Evolutionary conservation across 257 asterid genomes (phyloP).

Genomic region (Orobanche coerulescens): DNA sequence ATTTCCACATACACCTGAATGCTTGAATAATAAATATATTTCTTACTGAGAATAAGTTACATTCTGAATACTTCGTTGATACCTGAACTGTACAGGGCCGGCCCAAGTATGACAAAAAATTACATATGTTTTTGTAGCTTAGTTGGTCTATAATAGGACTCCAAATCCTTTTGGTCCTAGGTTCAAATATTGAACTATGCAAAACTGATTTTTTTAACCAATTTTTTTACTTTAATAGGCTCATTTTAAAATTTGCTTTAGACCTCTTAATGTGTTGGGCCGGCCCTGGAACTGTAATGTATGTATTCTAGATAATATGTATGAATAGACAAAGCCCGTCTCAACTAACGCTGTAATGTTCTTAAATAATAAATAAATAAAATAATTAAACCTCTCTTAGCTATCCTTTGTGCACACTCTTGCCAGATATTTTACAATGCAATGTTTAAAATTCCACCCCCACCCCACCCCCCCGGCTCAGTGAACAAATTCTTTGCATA

Average conservation of each 20-base stretch:
- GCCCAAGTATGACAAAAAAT: no score
- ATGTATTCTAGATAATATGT: constrained; percentile 27
- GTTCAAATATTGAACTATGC: no score
- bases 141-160: no score
- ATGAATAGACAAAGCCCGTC: constrained; percentile 20
- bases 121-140: no score
- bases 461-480: constrained; percentile 14
- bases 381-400: constrained; percentile 18
- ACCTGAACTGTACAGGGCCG: no score
- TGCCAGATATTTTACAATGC: constrained; percentile 15
- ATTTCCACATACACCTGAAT: constrained; percentile 22
- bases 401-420: constrained; percentile 20
- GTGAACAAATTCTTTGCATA: no score
- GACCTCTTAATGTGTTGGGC: no score
- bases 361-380: background rate
- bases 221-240: no score
- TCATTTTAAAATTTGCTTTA: no score
- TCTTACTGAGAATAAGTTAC: constrained; percentile 7
- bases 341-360: no score
- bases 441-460: constrained; percentile 23
- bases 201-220: no score
- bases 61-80: constrained; percentile 10
- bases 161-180: no score
- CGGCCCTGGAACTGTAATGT: constrained; percentile 22
- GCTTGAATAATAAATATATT: constrained; percentile 1